Evolutionary conservation across 73 alveolate genomes (phyloP).

Genomic region (Symbiodinium natans): DNA sequence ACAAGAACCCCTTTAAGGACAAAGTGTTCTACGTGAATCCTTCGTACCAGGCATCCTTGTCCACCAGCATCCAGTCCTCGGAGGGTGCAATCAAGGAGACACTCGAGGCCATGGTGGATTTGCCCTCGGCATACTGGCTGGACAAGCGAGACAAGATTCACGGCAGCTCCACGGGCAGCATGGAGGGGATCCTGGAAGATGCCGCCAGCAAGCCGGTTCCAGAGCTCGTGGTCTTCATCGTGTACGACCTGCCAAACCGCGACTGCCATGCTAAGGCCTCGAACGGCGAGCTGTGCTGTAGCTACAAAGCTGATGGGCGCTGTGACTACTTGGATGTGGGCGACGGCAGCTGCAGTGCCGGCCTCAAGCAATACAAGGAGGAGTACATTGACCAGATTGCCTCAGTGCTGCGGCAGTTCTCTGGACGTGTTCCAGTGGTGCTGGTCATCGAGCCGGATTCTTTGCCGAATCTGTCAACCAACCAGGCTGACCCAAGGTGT

Average conservation of each 20-base stretch:
- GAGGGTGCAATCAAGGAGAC: neutral
- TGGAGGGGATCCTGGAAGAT: conserved; percentile 77
- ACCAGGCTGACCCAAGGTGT: conserved; percentile 69
- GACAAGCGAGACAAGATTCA: conserved; percentile 48
- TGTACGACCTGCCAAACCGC: conserved; percentile 94
- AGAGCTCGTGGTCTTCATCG: conserved; percentile 80
- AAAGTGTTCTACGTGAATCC: conserved; percentile 56
- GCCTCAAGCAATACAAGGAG: conserved; percentile 89
- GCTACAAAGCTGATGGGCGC: conserved; percentile 62
- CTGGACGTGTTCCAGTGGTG: conserved; percentile 90
- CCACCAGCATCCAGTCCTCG: conserved; percentile 49
- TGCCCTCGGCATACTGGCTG: conserved; percentile 84
- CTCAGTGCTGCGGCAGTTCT: conserved; percentile 57
- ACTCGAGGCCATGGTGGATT: conserved; percentile 47
- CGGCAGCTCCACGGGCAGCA: conserved; percentile 48
- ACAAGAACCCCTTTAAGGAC: conserved; percentile 35
- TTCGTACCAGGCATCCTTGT: conserved; percentile 40
- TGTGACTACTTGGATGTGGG: conserved; percentile 44
- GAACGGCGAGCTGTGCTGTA: conserved; percentile 95
- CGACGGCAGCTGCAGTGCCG: conserved; percentile 66
- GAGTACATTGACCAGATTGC: conserved; percentile 94
- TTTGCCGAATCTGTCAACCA: conserved; percentile 94
- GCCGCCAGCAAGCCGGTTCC: conserved; percentile 83
- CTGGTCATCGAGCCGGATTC: conserved; percentile 95
- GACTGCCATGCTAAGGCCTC: conserved; percentile 95